Evolutionary conservation across 768 basidiomycete genomes (phyloP).

Genomic region (Ramaria sp.): DNA sequence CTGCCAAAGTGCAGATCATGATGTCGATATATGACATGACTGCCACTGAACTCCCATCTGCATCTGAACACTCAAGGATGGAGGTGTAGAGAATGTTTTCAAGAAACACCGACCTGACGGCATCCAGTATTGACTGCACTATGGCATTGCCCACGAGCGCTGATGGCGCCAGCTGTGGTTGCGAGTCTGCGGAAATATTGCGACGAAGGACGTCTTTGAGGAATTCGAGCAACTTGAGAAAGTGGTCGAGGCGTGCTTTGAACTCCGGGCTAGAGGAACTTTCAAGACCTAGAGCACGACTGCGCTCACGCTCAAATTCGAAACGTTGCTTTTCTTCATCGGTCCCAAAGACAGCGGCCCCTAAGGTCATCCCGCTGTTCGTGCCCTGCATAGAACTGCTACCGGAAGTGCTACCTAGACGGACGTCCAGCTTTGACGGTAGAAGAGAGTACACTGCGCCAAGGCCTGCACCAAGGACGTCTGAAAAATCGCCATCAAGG

Average conservation of each 20-base stretch:
- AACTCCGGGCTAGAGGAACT: constrained; percentile 68
- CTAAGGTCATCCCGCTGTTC: constrained; percentile 60
- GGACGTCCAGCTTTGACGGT: constrained; percentile 76
- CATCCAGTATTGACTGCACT: constrained; percentile 71
- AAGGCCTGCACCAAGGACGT: constrained; percentile 87
- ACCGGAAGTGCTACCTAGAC: constrained; percentile 26
- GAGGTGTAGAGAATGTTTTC: constrained; percentile 91
- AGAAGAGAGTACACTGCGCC: constrained; percentile 88
- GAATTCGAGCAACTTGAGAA: constrained; percentile 85
- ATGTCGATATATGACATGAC: constrained; percentile 94
- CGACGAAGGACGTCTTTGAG: constrained; percentile 78
- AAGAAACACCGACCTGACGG: constrained; percentile 77
- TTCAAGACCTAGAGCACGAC: constrained; percentile 57
- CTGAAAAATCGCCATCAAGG: constrained; percentile 96
- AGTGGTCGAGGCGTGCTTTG: constrained; percentile 71
- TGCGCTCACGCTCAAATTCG: constrained; percentile 38
- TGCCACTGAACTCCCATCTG: constrained; percentile 91
- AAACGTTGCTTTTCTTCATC: constrained; percentile 44
- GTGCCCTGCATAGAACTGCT: constrained; percentile 17
- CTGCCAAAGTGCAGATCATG: constrained; percentile 64
- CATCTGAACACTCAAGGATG: constrained; percentile 83
- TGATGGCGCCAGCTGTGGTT: constrained; percentile 44
- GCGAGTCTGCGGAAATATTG: constrained; percentile 34
- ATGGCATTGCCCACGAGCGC: constrained; percentile 69
- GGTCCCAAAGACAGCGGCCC: constrained; percentile 42